These are phyloP conservation scores for Trametes cingulata DNA, from an alignment of 768 basidiomycete genomes.

Conservation along the genomic window DNA sequence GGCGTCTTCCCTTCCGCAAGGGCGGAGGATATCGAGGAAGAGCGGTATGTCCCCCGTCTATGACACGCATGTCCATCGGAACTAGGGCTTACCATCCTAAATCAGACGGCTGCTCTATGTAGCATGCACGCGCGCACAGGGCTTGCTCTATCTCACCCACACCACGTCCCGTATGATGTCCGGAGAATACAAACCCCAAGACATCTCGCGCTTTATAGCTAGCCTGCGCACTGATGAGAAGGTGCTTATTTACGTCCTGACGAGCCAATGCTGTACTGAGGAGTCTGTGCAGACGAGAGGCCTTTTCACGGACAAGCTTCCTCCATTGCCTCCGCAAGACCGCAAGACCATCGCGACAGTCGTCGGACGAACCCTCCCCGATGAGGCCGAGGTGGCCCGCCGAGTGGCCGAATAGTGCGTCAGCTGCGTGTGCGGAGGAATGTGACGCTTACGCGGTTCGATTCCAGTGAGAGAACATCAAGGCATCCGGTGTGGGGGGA, in stretches of 20 bases:
- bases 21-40: slow-evolving; percentile 76
- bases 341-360: slow-evolving; percentile 55
- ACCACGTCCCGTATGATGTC: slow-evolving; percentile 50
- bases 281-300: slow-evolving; percentile 18
- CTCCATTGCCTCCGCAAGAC: slow-evolving; percentile 44
- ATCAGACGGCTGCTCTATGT: slow-evolving; percentile 84
- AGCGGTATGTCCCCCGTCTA: slow-evolving; percentile 51
- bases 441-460: not conserved
- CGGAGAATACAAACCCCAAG: slow-evolving; percentile 53
- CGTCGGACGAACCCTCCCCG: slow-evolving; percentile 46
- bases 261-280: not conserved
- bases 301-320: slow-evolving; percentile 48
- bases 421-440: not conserved
- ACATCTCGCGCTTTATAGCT: slow-evolving; percentile 60
- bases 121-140: slow-evolving; percentile 84
- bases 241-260: slow-evolving; percentile 36
- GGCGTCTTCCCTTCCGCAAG: slow-evolving; percentile 78
- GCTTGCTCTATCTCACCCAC: slow-evolving; percentile 61
- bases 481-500: slow-evolving; percentile 12
- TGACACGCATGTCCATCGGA: not conserved
- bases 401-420: slow-evolving; percentile 54
- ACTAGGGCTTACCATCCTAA: not conserved
- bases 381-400: slow-evolving; percentile 43
- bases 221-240: slow-evolving; percentile 42
- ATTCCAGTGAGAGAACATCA: not conserved